Evolutionary conservation across 2,329 filamentous ascomycete genomes (phyloP), one percentile per base, ranked within the genome.

Genomic region (Elsinoe necatrix): DNA sequence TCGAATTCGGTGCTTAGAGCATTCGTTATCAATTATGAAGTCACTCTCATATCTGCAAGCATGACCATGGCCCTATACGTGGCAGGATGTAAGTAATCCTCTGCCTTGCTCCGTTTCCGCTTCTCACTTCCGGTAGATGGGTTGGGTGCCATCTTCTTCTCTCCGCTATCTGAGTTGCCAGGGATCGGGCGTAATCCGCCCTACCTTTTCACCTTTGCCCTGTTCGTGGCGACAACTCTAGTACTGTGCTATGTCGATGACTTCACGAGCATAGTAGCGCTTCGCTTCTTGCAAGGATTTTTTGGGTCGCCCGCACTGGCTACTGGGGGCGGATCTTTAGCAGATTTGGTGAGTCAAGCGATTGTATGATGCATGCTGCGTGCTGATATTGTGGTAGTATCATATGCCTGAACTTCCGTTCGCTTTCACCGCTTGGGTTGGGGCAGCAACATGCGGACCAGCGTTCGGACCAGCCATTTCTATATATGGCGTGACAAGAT

Each of bases 151-250:
- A 68, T 87, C 23, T 60, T 88, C 21, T 87, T 81, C 69, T 82
- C 81, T 0, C 85, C 85, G 0, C 68, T 88, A 41, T 80, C 76
- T 50, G 85, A 89, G 69, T 80, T 88, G 20, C 83, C 85, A 0
- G 66, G 76, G 45, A 78, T 88, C 52, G 85, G 86, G 1, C 76
- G 85, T 5, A 87, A 84, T 63, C 80, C 81, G 0, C 79, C 85
- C 4, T 89, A 89, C 68, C 78, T 86, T 34, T 67, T 80, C 61
- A 84, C 84, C 8, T 84, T 88, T 72, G 78, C 79, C 58, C 72
- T 88, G 25, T 89, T 87, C 66, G 77, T 88, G 14, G 84, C 84
- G 0, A 80, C 83, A 0, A 81, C 83, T 0, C 67, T 87, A 0
- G 43, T 18, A 3, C 14, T 29, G 21, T 47, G 21, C 21, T 47